These are phyloP conservation scores for Prototheca wickerhamii DNA, from an alignment of 163 green algal species.

Conservation along the genomic window DNA sequence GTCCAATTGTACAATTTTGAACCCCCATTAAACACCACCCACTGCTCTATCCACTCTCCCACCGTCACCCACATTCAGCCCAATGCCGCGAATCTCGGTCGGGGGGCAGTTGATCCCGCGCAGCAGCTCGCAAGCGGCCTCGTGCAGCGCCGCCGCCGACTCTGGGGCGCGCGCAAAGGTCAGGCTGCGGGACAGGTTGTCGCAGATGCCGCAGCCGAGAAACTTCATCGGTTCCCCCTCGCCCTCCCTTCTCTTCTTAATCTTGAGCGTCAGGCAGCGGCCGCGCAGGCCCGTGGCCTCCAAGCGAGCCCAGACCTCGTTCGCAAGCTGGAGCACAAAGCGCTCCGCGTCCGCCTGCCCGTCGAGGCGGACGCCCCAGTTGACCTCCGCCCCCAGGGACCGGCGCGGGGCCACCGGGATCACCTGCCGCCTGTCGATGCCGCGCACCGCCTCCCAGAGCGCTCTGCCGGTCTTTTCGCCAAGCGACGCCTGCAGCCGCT, in stretches of 20 bases:
- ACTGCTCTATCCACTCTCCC: neutral
- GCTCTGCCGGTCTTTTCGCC: slow-evolving; percentile 53
- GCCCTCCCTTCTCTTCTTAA: slow-evolving; percentile 44
- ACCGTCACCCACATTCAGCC: slow-evolving; percentile 39
- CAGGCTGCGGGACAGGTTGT: slow-evolving; percentile 61
- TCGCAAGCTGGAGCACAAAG: slow-evolving; percentile 53
- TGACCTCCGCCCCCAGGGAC: slow-evolving; percentile 81
- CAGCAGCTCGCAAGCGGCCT: slow-evolving; percentile 39
- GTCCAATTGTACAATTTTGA: too few species aligned
- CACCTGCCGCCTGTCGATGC: slow-evolving; percentile 25
- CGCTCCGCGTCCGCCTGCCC: slow-evolving; percentile 33
- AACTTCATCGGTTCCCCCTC: slow-evolving; percentile 61
- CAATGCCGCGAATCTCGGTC: slow-evolving; percentile 63
- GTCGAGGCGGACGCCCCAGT: slow-evolving; percentile 86
- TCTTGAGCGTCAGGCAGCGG: slow-evolving; percentile 60
- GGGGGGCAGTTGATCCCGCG: slow-evolving; percentile 34
- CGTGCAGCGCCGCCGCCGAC: slow-evolving; percentile 19
- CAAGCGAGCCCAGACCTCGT: slow-evolving; percentile 43
- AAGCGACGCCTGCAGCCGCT: slow-evolving; percentile 53
- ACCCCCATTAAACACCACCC: too few species aligned
- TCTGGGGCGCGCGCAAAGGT: slow-evolving; percentile 39
- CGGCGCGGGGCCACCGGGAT: slow-evolving; percentile 41
- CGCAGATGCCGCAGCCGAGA: slow-evolving; percentile 76
- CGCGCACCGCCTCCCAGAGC: slow-evolving; percentile 59
- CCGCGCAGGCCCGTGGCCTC: slow-evolving; percentile 23